Percentiles rank a stretch among this genome's conserved stretches.
phyloP scores from a whole-genome alignment of 1,284 basidiomycete species.

The Porphyrellus sp. region DNA sequence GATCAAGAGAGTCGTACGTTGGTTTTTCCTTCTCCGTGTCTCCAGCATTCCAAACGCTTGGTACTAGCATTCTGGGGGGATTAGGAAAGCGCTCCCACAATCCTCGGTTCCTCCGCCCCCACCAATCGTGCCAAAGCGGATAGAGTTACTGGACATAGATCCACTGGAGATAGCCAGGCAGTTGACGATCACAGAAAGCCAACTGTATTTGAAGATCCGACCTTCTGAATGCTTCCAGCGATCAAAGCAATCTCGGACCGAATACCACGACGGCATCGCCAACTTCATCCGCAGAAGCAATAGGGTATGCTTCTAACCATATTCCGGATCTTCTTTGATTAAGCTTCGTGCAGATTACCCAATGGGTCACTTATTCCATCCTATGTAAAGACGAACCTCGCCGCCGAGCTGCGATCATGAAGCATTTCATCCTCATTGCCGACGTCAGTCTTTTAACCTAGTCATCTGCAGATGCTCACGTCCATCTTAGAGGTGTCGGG shows the following conservation, averaged over 20 bases:
- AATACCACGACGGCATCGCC: constrained; percentile 59
- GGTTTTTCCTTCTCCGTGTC: not conserved
- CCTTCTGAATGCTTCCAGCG: constrained; percentile 71
- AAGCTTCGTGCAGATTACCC: constrained; percentile 45
- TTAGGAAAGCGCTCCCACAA: constrained; percentile 34
- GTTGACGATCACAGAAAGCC: constrained; percentile 73
- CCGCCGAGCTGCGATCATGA: constrained; percentile 64
- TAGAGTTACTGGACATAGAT: constrained; percentile 67
- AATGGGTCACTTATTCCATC: constrained; percentile 77
- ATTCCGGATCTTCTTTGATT: not conserved
- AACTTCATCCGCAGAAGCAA: constrained; percentile 74
- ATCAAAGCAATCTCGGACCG: constrained; percentile 49
- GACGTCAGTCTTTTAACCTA: constrained; percentile 49
- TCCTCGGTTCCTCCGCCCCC: constrained; percentile 45
- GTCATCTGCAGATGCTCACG: constrained; percentile 9
- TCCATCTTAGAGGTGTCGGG: constrained; percentile 56
- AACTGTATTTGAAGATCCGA: constrained; percentile 66
- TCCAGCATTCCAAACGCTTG: not conserved
- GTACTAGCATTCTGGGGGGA: constrained; percentile 41
- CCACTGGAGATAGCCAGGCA: constrained; percentile 78
- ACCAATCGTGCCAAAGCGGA: constrained; percentile 56
- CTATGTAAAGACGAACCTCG: constrained; percentile 68
- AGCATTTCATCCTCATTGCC: constrained; percentile 76
- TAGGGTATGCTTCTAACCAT: constrained; percentile 43
- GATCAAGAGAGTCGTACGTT: constrained; percentile 54